Evolutionary conservation across 2,329 filamentous ascomycete species (phyloP), one percentile per base, ranked within the genome.

Genomic region (Emergomyces africanus): DNA sequence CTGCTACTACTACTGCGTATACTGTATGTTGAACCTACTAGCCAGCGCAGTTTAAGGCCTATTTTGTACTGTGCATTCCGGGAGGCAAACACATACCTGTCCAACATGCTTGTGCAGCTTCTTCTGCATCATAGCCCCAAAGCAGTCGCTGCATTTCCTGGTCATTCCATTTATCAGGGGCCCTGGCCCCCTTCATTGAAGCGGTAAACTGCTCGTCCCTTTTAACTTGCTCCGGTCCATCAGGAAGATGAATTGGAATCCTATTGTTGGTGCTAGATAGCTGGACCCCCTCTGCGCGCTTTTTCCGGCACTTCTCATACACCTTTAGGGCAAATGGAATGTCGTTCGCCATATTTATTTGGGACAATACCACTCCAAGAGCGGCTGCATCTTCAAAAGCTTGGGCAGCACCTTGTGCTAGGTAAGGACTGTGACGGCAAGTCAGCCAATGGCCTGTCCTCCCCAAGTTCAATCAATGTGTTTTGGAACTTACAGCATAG

Each of bases 151-250:
- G 84, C 48, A 84, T 83, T 61, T 85, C 82, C 14, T 81, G 81
- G 66, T 83, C 84, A 6, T 81, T 78, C 85, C 85, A 87, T 74
- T 86, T 87, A 72, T 87, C 84, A 10, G 73, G 73, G 9, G 73
- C 72, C 23, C 75, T 77, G 1, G 77, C 77, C 58, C 72, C 73
- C 64, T 74, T 67, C 62, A 75, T 77, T 61, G 81, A 75, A 57
- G 79, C 78, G 58, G 77, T 78, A 68, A 84, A 84, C 57, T 78
- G 73, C 67, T 74, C 78, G 63, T 84, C 81, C 4, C 81, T 71
- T 68, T 83, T 79, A 64, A 81, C 79, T 71, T 83, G 82, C 8
- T 80, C 82, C 42, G 77, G 78, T 5, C 82, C 82, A 5, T 81
- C 78, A 1, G 81, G 81, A 25, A 84, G 67, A 70, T 84, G 82